These are phyloP conservation scores for Aegle marmelos DNA, from an alignment of 345 rosid genomes.

Conservation along the genomic window DNA sequence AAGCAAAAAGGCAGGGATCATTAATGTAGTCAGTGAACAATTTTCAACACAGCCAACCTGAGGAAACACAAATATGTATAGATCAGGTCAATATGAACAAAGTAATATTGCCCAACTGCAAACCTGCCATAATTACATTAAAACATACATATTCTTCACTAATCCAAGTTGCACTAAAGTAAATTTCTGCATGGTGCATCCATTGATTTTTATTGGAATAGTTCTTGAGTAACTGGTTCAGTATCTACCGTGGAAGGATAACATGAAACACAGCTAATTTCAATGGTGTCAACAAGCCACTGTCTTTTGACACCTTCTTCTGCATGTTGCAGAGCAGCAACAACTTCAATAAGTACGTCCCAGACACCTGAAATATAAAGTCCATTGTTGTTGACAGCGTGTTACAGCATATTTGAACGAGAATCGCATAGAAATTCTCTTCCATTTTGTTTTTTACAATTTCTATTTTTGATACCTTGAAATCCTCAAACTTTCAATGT, in stretches of 20 bases:
- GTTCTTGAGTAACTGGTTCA: neutral
- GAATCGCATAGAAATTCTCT: neutral
- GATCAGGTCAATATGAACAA: neutral
- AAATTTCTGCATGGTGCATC: neutral
- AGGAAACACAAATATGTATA: neutral
- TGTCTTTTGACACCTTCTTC: constrained; percentile 76
- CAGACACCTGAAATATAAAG: constrained; percentile 54
- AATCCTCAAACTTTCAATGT: neutral
- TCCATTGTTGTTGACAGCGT: constrained; percentile 9
- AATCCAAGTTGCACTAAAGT: neutral
- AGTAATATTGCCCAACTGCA: neutral
- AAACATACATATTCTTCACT: neutral
- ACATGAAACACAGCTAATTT: constrained; percentile 77
- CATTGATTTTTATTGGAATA: neutral
- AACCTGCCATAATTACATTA: neutral
- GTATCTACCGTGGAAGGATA: constrained; percentile 78
- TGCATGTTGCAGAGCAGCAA: constrained; percentile 58
- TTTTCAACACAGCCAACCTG: neutral
- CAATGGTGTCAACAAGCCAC: constrained; percentile 80
- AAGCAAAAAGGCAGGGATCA: neutral
- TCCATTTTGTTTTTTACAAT: no score
- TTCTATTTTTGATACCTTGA: no score
- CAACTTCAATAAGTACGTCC: constrained; percentile 66
- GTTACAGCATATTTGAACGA: neutral
- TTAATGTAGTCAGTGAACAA: neutral